A percentile compares a stretch with the other conserved stretches of the same genome.
These are phyloP conservation scores for Saccharomycopsis sp. DNA, from an alignment of 805 yeast genomes.

Conservation along the genomic window DNA sequence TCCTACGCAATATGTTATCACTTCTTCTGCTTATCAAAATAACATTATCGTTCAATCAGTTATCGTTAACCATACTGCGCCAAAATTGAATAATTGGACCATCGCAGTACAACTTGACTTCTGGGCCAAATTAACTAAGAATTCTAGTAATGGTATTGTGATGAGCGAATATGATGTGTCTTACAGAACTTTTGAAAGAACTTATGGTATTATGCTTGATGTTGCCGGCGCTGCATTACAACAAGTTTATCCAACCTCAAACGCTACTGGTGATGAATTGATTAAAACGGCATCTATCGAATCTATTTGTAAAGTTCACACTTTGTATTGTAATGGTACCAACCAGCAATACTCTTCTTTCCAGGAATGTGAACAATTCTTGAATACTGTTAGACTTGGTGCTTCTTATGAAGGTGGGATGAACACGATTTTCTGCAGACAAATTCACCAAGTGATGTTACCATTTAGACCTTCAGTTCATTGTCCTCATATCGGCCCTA, in stretches of 20 bases:
- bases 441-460: conserved; percentile 25
- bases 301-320: conserved; percentile 23
- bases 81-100: conserved; percentile 11
- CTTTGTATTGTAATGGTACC: conserved; percentile 22
- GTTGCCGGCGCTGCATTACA: neutral
- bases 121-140: conserved; percentile 12
- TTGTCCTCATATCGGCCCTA: conserved; percentile 26
- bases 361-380: conserved; percentile 20
- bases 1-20: conserved; percentile 18
- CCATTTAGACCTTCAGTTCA: conserved; percentile 24
- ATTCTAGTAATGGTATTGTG: conserved; percentile 13
- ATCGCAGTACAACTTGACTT: conserved; percentile 23
- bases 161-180: conserved; percentile 23
- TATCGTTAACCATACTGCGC: conserved; percentile 20
- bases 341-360: conserved; percentile 22
- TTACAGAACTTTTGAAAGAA: conserved; percentile 22
- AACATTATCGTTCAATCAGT: conserved; percentile 19
- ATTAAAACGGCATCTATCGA: conserved; percentile 17
- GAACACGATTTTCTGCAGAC: conserved; percentile 25
- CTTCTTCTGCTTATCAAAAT: conserved; percentile 20
- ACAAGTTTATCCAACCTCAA: conserved; percentile 5
- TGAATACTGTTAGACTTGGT: conserved; percentile 22
- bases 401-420: conserved; percentile 26
- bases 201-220: conserved; percentile 14
- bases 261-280: conserved; percentile 6